Evolutionary conservation across 805 yeast genomes (phyloP).

Genomic region (Diddensiella caesifluorescens): DNA sequence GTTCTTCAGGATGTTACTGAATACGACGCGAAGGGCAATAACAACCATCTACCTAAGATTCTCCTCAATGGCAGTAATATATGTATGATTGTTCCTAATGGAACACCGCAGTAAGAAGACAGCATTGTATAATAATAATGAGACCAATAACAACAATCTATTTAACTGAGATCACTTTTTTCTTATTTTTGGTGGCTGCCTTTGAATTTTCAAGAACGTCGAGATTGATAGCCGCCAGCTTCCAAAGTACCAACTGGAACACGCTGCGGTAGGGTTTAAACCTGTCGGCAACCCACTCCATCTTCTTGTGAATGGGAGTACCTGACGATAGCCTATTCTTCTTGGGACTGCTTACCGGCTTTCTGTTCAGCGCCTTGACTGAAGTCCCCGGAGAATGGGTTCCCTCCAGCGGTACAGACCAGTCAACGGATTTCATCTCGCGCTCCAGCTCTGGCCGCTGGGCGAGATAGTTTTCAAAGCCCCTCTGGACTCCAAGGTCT

Average conservation of each 20-base stretch:
- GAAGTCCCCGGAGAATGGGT: slow-evolving; percentile 29
- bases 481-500: slow-evolving; percentile 83
- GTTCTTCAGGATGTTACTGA: slow-evolving; percentile 81
- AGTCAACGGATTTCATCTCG: slow-evolving; percentile 31
- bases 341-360: slow-evolving; percentile 33
- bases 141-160: too few species aligned
- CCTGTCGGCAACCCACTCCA: slow-evolving; percentile 57
- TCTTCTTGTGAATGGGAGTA: slow-evolving; percentile 38
- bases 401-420: slow-evolving; percentile 22
- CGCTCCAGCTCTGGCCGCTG: slow-evolving; percentile 34
- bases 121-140: too few species aligned
- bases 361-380: slow-evolving; percentile 32
- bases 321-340: slow-evolving; percentile 36
- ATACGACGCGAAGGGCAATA: slow-evolving; percentile 30
- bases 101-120: too few species aligned
- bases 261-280: slow-evolving; percentile 65
- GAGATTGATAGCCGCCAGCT: slow-evolving; percentile 54
- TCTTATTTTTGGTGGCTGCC: too few species aligned
- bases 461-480: slow-evolving; percentile 60
- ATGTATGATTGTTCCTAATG: slow-evolving; percentile 37
- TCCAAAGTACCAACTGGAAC: slow-evolving; percentile 71
- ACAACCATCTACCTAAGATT: slow-evolving; percentile 30
- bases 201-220: slow-evolving; percentile 41
- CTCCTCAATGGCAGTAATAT: slow-evolving; percentile 37
- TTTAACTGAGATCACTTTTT: slow-evolving; percentile 1